Evolutionary conservation across 140 eudicot genomes (phyloP).

Genomic region (Stevia rebaudiana): DNA sequence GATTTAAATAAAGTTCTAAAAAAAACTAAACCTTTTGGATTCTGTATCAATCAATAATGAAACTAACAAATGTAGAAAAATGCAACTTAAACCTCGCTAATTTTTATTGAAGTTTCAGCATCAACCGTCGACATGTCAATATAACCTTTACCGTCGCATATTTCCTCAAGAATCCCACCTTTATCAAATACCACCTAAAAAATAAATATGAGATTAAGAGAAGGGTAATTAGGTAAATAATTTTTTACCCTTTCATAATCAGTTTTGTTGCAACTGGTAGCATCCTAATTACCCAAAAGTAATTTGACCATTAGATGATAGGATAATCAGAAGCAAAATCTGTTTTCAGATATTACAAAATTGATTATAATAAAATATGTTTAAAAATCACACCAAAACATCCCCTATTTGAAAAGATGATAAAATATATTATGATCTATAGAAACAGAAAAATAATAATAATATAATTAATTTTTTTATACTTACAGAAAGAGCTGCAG

Average conservation of each 20-base stretch:
- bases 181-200: conserved; percentile 84
- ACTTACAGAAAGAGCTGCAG: conserved; percentile 92
- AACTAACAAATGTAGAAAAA: neutral
- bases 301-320: neutral
- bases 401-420: neutral
- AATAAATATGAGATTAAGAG: neutral
- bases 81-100: conserved; percentile 61
- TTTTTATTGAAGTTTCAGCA: conserved; percentile 83
- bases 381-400: neutral
- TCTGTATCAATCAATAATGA: neutral
- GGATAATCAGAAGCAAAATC: neutral
- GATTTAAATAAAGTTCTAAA: neutral
- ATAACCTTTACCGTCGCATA: conserved; percentile 72
- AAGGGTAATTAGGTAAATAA: neutral
- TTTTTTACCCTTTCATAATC: neutral
- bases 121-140: conserved; percentile 99
- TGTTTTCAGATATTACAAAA: neutral
- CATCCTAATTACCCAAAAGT: neutral
- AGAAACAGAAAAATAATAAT: neutral
- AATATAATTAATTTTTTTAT: neutral
- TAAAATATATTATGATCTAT: neutral
- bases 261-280: neutral
- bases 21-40: neutral
- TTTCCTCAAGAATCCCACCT: conserved; percentile 79
- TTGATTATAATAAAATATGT: neutral